Base-by-base conservation (phyloP, 495 filamentous ascomycete species). In the Hypoxylon lienhwacheense region DNA sequence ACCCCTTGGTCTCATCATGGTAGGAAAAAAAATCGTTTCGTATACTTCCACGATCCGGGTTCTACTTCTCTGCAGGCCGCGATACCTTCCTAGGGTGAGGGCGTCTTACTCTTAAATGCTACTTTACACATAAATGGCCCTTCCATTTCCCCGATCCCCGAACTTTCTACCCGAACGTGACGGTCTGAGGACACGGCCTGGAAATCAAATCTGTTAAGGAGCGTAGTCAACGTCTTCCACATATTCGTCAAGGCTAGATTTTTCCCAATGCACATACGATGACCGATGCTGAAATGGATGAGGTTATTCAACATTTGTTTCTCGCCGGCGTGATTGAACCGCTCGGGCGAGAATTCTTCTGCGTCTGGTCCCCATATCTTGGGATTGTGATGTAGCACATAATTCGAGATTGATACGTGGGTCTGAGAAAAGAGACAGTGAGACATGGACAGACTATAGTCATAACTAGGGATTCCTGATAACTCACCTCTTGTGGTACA, bases 231-330 rank as follows among this genome's bases (percentile, higher is more conserved):
- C 1, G 35, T 37, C 35, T 37, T 37, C 35, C 35, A 37, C 10
- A 37, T 37, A 37, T 37, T 37, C 35, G 16, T 37, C 35, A 37
- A 20, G 10, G 35, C 35, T 2, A 37, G 8, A n/a, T 37, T 16
- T n/a, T 20, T 37, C 2, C 35, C 35, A 7, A 37, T 37, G 10
- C 35, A 37, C 35, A 37, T 37, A n/a, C 35, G 35, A 20, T 37
- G 35, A 4, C 35, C 35, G 17, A 37, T 5, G 14, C 35, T 37
- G 4, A 37, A 37, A 5, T 10, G 35, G 35, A 37, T 8, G 17
- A 37, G 35, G 16, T 37, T 37, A 12, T 21, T 37, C 35, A 20
- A 16, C 10, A 37, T 10, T n/a, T 8, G 0, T 11, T 37, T 37
- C 14, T 20, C 35, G 35, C 3, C 10, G 10, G 19, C 17, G 11